Base-by-base conservation (phyloP, 257 asterid species). In the Primulina eburnea region DNA sequence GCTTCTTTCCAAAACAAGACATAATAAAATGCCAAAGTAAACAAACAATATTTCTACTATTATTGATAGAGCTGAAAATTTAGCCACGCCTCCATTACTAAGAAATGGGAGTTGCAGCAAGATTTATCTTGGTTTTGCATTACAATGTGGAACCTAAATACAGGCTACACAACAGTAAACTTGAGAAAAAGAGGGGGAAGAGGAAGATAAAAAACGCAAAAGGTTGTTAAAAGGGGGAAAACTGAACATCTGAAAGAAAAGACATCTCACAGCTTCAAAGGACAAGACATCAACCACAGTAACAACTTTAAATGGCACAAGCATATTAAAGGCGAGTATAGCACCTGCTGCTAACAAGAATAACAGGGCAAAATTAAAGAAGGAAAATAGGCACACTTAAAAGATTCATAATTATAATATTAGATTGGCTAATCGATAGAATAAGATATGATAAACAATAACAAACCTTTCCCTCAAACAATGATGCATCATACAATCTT, bases 381-480 rank as follows among this genome's bases (percentile, higher is more conserved):
- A 32, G 34, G 34, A 32, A 32, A 32, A 28, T 2, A 28, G n/a
- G 34, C 20, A 63, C 28, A 34, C 43, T 38, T 38, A 38, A 6
- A 75, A 40, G 20, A 3, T 53, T 58, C 60, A 32, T 7, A 29
- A 29, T 30, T 69, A 17, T 67, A 65, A 47, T 26, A 71, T 28
- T 53, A 33, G 53, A 57, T n/a, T 32, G 68, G 68, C 10, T 43
- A 65, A 70, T 40, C 8, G 63, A 64, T 56, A 76, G 52, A 63
- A 17, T 3, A 43, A 16, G 37, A 43, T 30, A 73, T 30, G 62
- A 30, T 50, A 72, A 67, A 68, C 56, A 64, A 76, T 40, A 67
- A 60, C 77, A 70, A 61, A 93, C 99, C 98, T 94, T 94, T 57
- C 99, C 99, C 84, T 91, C 99, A 64, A 94, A 89, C 71, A 94